Percentiles rank a stretch among this genome's conserved stretches.
phyloP scores from a whole-genome alignment of 2,329 filamentous ascomycete genomes.

The Alternaria metachromatica region DNA sequence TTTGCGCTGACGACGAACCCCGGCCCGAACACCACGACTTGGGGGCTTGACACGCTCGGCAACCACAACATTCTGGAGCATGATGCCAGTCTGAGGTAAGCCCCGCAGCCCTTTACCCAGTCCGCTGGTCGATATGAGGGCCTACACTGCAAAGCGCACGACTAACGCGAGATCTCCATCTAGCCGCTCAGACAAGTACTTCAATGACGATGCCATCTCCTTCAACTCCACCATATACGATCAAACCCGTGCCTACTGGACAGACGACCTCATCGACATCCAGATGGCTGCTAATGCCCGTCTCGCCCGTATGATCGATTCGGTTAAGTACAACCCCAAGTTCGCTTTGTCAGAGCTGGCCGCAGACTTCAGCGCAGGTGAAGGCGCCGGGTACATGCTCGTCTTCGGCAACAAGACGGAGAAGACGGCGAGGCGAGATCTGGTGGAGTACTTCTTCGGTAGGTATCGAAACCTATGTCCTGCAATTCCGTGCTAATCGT shows the following conservation, averaged over 20 bases:
- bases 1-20: slow-evolving; percentile 14
- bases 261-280: not conserved
- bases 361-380: not conserved
- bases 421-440: not conserved
- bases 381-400: slow-evolving; percentile 2
- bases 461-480: not conserved
- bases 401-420: slow-evolving; percentile 1
- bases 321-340: not conserved
- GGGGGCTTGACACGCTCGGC: slow-evolving; percentile 47
- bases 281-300: slow-evolving; percentile 11
- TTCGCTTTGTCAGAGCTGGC: not conserved
- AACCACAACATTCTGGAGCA: slow-evolving; percentile 57
- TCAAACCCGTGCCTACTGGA: slow-evolving; percentile 46
- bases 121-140: not conserved
- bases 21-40: slow-evolving; percentile 7
- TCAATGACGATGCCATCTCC: not conserved
- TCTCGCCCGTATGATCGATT: slow-evolving; percentile 7
- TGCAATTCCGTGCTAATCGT: not conserved
- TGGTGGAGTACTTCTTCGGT: slow-evolving; percentile 1
- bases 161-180: not conserved
- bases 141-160: not conserved
- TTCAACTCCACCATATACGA: slow-evolving; percentile 60
- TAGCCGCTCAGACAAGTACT: not conserved
- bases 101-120: not conserved
- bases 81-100: slow-evolving; percentile 48